These are phyloP conservation scores for Colletotrichum camelliae DNA, from an alignment of 2,329 filamentous ascomycete genomes.

Conservation along the genomic window DNA sequence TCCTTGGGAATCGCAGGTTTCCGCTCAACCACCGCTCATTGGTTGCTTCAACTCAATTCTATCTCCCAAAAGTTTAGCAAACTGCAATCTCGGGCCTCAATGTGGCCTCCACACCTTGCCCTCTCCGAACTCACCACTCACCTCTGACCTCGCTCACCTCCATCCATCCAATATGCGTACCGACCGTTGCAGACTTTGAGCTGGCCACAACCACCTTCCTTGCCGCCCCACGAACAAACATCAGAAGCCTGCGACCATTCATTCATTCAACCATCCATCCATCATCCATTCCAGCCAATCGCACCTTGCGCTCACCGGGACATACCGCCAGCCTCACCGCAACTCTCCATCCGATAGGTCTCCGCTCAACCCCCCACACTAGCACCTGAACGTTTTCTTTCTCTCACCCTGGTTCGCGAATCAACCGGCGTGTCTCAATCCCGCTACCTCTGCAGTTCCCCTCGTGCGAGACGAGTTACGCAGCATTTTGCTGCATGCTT, in stretches of 20 bases:
- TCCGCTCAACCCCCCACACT: slow-evolving; percentile 17
- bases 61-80: neutral
- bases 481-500: neutral
- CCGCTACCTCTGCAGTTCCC: slow-evolving; percentile 3
- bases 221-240: slow-evolving; percentile 6
- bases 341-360: slow-evolving; percentile 24
- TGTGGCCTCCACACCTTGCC: neutral
- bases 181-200: neutral
- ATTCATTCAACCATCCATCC: neutral
- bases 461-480: slow-evolving; percentile 7
- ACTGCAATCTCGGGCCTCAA: neutral
- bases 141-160: neutral
- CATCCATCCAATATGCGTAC: neutral
- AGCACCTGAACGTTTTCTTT: slow-evolving; percentile 11
- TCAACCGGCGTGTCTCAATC: neutral
- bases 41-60: neutral
- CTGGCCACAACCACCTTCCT: slow-evolving; percentile 1
- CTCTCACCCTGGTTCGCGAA: slow-evolving; percentile 6
- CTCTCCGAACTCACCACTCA: neutral
- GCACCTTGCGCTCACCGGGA: slow-evolving; percentile 4
- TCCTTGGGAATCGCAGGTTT: neutral
- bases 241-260: neutral
- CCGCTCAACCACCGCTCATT: neutral
- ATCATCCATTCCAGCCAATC: slow-evolving; percentile 7
- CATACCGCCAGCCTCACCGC: slow-evolving; percentile 26